Percentiles rank a stretch among this genome's conserved stretches.
Evolutionary conservation across 495 filamentous ascomycete species (phyloP).

Genomic region (Hyaloscypha finlandica): DNA sequence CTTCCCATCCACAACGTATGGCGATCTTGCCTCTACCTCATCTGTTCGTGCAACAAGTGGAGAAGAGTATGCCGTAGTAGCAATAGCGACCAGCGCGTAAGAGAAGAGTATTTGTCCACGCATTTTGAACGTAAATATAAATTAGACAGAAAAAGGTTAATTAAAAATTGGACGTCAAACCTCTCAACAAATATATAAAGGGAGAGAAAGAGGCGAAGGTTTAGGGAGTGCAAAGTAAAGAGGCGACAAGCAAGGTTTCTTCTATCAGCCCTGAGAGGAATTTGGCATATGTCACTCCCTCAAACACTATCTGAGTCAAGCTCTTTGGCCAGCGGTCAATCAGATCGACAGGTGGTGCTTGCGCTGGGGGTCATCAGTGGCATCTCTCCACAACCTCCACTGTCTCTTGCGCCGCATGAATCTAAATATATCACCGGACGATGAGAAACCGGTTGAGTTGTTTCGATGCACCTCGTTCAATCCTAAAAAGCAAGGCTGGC

Average conservation of each 20-base stretch:
- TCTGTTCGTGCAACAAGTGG: constrained; percentile 3
- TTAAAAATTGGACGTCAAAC: constrained; percentile 1
- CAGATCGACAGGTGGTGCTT: not conserved
- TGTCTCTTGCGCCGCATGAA: not conserved
- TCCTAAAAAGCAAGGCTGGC: no score
- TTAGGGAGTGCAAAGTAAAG: not conserved
- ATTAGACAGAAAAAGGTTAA: not conserved
- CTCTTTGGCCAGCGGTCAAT: not conserved
- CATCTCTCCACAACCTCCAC: not conserved
- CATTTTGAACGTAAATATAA: constrained; percentile 10
- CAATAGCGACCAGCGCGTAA: constrained; percentile 25
- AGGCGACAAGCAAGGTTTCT: not conserved
- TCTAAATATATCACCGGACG: not conserved
- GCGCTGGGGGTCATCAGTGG: not conserved
- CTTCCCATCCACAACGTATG: constrained; percentile 4
- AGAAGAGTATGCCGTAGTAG: constrained; percentile 10
- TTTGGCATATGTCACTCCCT: not conserved
- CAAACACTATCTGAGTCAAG: not conserved
- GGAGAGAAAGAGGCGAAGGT: not conserved
- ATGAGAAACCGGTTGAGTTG: not conserved
- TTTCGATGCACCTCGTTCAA: no score
- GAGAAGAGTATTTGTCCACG: constrained; percentile 19
- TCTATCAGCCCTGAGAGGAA: not conserved
- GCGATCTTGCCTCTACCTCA: not conserved
- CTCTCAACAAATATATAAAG: not conserved